These are phyloP conservation scores for Xylariaceae sp. DNA, from an alignment of 2,329 filamentous ascomycete genomes.

Conservation along the genomic window DNA sequence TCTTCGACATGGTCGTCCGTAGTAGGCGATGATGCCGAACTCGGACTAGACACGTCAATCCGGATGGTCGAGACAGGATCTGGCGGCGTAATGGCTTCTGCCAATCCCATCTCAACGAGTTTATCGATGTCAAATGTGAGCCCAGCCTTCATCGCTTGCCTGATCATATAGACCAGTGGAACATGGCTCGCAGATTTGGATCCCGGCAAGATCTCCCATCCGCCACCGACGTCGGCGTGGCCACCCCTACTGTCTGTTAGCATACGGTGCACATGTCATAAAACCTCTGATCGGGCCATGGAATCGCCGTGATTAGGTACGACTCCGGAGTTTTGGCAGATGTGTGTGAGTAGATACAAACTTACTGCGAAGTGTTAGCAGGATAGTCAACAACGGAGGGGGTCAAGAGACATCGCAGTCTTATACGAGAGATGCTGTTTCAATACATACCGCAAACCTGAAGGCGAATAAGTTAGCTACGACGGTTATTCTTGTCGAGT, in stretches of 20 bases:
- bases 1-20: not conserved
- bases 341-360: not conserved
- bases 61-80: slow-evolving; percentile 33
- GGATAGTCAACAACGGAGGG: not conserved
- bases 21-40: slow-evolving; percentile 2
- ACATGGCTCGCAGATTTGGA: slow-evolving; percentile 63
- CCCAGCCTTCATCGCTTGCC: slow-evolving; percentile 59
- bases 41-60: slow-evolving; percentile 31
- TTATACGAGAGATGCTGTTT: not conserved
- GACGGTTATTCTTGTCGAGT: not conserved
- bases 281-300: not conserved
- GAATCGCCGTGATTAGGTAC: not conserved
- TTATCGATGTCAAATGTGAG: slow-evolving; percentile 66
- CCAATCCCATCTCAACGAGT: slow-evolving; percentile 60
- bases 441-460: slow-evolving; percentile 47
- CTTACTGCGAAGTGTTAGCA: slow-evolving; percentile 16
- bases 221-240: slow-evolving; percentile 74
- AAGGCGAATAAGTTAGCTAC: slow-evolving; percentile 5
- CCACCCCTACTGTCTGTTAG: slow-evolving; percentile 44
- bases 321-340: too few relatives aligned
- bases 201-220: slow-evolving; percentile 56
- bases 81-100: slow-evolving; percentile 5
- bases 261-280: not conserved
- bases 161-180: slow-evolving; percentile 66
- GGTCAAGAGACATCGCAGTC: not conserved